A percentile compares a stretch with the other conserved stretches of the same genome.
These are phyloP conservation scores for Beauveria sp. DNA, from an alignment of 2,329 filamentous ascomycete species.

Conservation along the genomic window DNA sequence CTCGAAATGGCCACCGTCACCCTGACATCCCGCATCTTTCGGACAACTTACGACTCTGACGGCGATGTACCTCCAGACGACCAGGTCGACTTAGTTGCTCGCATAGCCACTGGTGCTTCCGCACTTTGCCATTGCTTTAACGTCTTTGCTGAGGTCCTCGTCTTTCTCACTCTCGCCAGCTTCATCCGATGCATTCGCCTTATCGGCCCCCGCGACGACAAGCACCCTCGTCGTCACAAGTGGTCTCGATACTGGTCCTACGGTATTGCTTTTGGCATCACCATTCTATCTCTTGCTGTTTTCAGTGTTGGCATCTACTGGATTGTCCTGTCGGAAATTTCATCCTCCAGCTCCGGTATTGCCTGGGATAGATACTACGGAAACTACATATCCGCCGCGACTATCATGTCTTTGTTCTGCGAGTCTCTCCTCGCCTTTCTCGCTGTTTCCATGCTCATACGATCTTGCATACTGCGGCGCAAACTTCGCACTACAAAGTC, in stretches of 20 bases:
- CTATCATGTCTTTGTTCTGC: background rate
- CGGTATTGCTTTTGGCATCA: background rate
- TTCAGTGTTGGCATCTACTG: slow-evolving; percentile 7
- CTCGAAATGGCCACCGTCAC: background rate
- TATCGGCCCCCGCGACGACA: background rate
- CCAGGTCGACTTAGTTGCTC: background rate
- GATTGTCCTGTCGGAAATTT: background rate
- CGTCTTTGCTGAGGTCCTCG: background rate
- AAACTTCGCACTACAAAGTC: slow-evolving; percentile 1
- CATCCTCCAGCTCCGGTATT: background rate
- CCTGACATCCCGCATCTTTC: background rate
- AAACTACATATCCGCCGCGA: background rate
- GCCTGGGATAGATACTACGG: background rate
- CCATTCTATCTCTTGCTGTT: slow-evolving; percentile 6
- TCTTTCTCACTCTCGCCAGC: slow-evolving; percentile 13
- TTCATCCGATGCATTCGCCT: slow-evolving; percentile 11
- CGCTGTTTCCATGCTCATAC: slow-evolving; percentile 3
- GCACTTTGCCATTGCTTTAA: background rate
- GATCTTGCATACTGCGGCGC: slow-evolving; percentile 6
- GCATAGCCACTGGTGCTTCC: background rate
- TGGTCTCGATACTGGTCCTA: slow-evolving; percentile 1
- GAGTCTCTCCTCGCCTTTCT: background rate
- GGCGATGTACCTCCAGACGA: background rate
- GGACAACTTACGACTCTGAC: background rate
- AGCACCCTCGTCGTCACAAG: background rate